phyloP scores from a whole-genome alignment of 2,329 filamentous ascomycete genomes.

The Aspergillus intermedius region DNA sequence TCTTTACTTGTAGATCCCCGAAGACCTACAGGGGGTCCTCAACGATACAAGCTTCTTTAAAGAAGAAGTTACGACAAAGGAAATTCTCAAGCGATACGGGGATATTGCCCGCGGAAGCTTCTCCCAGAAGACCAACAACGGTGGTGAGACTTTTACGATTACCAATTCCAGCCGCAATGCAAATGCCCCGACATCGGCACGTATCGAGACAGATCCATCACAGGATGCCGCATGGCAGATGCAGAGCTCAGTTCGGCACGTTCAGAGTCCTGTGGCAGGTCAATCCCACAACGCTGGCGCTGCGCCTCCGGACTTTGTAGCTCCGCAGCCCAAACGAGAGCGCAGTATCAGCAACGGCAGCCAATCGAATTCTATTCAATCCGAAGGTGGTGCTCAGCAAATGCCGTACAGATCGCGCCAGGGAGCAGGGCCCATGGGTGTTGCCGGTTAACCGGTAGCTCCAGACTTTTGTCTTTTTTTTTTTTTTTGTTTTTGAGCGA shows the following conservation, averaged over 20 bases:
- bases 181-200: slow-evolving; percentile 49
- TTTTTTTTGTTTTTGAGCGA: slow-evolving; percentile 9
- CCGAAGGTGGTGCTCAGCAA: slow-evolving; percentile 27
- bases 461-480: background rate
- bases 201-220: slow-evolving; percentile 79
- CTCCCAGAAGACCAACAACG: slow-evolving; percentile 48
- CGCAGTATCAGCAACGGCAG: slow-evolving; percentile 31
- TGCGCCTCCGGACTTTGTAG: slow-evolving; percentile 19
- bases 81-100: slow-evolving; percentile 89
- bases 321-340: slow-evolving; percentile 23
- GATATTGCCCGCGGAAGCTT: slow-evolving; percentile 65
- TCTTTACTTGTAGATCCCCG: slow-evolving; percentile 63
- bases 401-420: slow-evolving; percentile 33
- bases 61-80: slow-evolving; percentile 89
- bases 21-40: slow-evolving; percentile 79
- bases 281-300: slow-evolving; percentile 26
- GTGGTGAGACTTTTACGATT: slow-evolving; percentile 47
- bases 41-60: slow-evolving; percentile 78
- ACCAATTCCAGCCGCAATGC: slow-evolving; percentile 34
- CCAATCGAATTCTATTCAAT: slow-evolving; percentile 19
- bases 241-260: slow-evolving; percentile 74
- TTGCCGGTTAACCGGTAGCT: slow-evolving; percentile 24
- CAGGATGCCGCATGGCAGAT: slow-evolving; percentile 66
- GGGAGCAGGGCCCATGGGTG: slow-evolving; percentile 33
- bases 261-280: slow-evolving; percentile 44